These are phyloP conservation scores for Septoria petroselini DNA, from an alignment of 2,329 filamentous ascomycete genomes.

Conservation along the genomic window DNA sequence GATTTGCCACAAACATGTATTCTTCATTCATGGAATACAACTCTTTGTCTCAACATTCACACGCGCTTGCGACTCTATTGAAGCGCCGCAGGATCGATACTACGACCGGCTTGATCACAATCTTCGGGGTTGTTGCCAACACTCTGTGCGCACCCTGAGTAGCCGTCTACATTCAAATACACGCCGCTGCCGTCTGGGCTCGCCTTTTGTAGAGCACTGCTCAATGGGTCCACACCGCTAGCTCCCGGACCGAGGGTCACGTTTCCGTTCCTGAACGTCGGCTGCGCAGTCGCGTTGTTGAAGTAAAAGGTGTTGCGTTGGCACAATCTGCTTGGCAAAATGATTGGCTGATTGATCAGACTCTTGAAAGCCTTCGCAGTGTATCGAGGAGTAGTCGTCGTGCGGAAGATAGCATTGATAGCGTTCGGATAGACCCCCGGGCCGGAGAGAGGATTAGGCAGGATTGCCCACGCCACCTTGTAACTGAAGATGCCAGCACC, in stretches of 20 bases:
- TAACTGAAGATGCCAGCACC: conserved; percentile 15
- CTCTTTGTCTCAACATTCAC: no score
- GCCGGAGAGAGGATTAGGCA: conserved; percentile 28
- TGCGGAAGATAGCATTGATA: conserved; percentile 22
- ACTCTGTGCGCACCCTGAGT: conserved; percentile 26
- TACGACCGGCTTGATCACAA: conserved; percentile 24
- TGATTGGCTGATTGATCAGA: conserved; percentile 26
- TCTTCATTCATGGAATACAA: no score
- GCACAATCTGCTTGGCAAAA: conserved; percentile 22
- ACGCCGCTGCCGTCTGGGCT: conserved; percentile 25
- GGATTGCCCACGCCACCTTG: conserved; percentile 23
- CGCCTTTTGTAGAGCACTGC: conserved; percentile 22
- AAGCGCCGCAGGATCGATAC: conserved; percentile 24
- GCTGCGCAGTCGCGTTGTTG: conserved; percentile 26
- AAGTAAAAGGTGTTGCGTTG: conserved; percentile 31
- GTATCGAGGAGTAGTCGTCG: conserved; percentile 7
- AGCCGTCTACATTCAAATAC: conserved; percentile 25
- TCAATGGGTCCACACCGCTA: conserved; percentile 18
- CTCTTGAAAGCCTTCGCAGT: conserved; percentile 24
- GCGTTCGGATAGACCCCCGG: conserved; percentile 28
- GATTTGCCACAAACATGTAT: no score
- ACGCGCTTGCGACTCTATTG: conserved; percentile 1
- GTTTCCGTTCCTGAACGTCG: conserved; percentile 22
- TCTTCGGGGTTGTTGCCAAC: conserved; percentile 28
- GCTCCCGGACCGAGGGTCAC: conserved; percentile 28